Conservation (phyloP, 1,139 yeast genomes). For the Magnusiomyces magnusii region DNA sequence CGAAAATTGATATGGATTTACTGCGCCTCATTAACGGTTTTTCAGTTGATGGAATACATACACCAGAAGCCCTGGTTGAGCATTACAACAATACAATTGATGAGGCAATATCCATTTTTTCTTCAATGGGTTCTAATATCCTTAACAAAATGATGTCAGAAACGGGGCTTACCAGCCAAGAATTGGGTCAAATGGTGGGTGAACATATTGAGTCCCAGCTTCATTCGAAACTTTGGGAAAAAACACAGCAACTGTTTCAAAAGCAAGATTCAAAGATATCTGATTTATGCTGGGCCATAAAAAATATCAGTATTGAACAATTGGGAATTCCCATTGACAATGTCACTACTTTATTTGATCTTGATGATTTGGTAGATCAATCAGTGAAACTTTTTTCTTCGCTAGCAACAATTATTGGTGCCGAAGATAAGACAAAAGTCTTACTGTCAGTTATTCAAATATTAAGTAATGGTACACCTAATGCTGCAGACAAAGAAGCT, state of each 20-base stretch:
- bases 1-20: conserved; percentile 28
- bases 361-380: conserved; percentile 42
- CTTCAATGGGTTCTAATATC: conserved; percentile 29
- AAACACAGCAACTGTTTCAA: conserved; percentile 25
- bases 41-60: conserved; percentile 29
- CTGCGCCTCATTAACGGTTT: conserved; percentile 35
- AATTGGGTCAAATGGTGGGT: conserved; percentile 46
- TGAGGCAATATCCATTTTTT: conserved; percentile 38
- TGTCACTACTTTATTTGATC: conserved; percentile 34
- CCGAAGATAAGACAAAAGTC: conserved; percentile 47
- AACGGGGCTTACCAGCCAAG: conserved; percentile 42
- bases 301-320: conserved; percentile 60
- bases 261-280: conserved; percentile 32
- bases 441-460: conserved; percentile 48
- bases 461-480: conserved; percentile 36
- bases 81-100: conserved; percentile 35
- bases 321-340: conserved; percentile 48
- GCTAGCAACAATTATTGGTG: conserved; percentile 44
- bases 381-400: conserved; percentile 52
- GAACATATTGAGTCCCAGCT: conserved; percentile 64
- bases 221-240: conserved; percentile 41
- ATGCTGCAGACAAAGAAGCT: conserved; percentile 9
- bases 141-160: conserved; percentile 30
- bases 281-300: conserved; percentile 40
- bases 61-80: conserved; percentile 32